Base-by-base conservation (phyloP, 2,329 filamentous ascomycete species). In the Arthrinium puccinioides region DNA sequence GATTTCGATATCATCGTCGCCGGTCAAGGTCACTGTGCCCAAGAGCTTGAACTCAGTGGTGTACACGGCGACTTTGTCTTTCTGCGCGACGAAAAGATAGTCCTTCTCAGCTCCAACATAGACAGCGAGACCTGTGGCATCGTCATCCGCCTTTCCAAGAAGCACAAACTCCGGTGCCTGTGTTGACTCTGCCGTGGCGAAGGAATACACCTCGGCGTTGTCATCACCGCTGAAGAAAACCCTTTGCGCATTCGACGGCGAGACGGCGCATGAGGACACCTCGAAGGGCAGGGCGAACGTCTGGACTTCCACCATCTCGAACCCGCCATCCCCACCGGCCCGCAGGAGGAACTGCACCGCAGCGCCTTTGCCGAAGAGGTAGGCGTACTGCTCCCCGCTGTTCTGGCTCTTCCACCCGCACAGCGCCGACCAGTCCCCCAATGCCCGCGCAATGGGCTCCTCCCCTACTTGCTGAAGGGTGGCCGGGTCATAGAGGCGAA, bases 351-450 rank as follows among this genome's bases (percentile, higher is more conserved):
- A 56, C 16, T 68, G 57, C 9, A 61, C 50, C 2, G 51, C 60
- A 26, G 61, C 47, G 1, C 44, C 51, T 46, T 70, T 70, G 5
- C 66, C 66, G 38, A 70, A 69, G 9, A 70, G 45, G 42, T 60
- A 70, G 4, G 70, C 35, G 39, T 70, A 70, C 23, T 63, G 54
- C 28, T 65, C 62, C 2, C 59, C 60, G 14, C 57, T 63, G 25
- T 14, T 40, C 14, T 46, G 47, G 36, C 60, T 66, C 43, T 55
- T 63, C 66, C 64, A 70, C 9, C 56, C 50, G 45, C 68, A 71
- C 5, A 70, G 44, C 1, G 66, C 60, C 11, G 66, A 68, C 63
- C 67, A 70, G 43, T 70, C 67, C 0, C 68, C 67, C 11, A 68
- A 49, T 2, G 59, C 51, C 18, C 52, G 60, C 9, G 55, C 51